A percentile compares a stretch with the other conserved stretches of the same genome.
Conservation (phyloP, 2,329 filamentous ascomycete species). For the Calonectria multiphialidica region DNA sequence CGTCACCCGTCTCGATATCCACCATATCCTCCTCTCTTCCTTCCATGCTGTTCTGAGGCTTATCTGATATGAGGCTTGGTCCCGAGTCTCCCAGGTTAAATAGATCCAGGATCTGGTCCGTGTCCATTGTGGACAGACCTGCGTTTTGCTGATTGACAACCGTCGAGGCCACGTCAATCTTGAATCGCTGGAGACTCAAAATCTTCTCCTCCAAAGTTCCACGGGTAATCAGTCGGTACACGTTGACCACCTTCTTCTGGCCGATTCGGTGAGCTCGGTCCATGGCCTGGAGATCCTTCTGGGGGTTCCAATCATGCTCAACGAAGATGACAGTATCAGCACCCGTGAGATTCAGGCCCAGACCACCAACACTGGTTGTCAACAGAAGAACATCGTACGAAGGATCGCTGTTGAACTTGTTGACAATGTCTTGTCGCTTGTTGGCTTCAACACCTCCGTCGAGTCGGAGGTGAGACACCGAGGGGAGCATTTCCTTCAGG, state of each 20-base stretch:
- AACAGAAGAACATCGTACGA: constrained; percentile 94
- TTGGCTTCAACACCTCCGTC: constrained; percentile 94
- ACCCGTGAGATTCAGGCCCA: constrained; percentile 94
- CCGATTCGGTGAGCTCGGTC: constrained; percentile 98
- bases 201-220: constrained; percentile 99
- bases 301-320: constrained; percentile 99
- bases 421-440: constrained; percentile 96
- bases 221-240: constrained; percentile 95
- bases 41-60: constrained; percentile 68
- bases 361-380: constrained; percentile 93
- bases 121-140: constrained; percentile 94
- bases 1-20: constrained; percentile 90
- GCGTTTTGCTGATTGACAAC: constrained; percentile 99
- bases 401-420: constrained; percentile 97
- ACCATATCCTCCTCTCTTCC: constrained; percentile 88
- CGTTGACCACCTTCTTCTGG: constrained; percentile 99
- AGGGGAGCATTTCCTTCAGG: constrained; percentile 89
- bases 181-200: constrained; percentile 96
- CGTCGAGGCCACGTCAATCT: constrained; percentile 97
- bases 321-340: constrained; percentile 99
- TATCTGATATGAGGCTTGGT: constrained; percentile 73
- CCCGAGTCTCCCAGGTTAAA: constrained; percentile 90
- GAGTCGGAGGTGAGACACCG: constrained; percentile 92
- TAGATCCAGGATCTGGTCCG: constrained; percentile 95
- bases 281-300: constrained; percentile 99